Percentiles rank a stretch among this genome's conserved stretches.
phyloP scores from a whole-genome alignment of 805 yeast species.

The Saccharomycopsis sp. region DNA sequence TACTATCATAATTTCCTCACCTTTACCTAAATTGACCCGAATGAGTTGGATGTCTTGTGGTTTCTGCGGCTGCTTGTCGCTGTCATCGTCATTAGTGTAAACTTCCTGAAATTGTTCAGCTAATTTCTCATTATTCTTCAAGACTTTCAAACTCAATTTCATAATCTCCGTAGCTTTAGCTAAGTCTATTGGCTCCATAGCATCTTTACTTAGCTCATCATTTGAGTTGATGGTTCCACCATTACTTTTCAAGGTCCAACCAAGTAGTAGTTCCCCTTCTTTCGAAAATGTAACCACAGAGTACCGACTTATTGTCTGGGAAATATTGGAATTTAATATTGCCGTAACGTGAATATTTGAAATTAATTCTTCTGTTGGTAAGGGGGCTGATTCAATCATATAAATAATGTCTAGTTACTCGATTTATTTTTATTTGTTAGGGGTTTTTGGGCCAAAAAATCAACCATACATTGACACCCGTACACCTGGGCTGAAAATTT shows the following conservation, averaged over 20 bases:
- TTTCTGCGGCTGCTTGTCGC: neutral
- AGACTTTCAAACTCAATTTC: neutral
- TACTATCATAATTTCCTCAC: slow-evolving; percentile 12
- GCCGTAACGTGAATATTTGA: slow-evolving; percentile 10
- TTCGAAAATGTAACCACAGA: slow-evolving; percentile 4
- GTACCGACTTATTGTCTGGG: neutral
- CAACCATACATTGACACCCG: too few relatives aligned
- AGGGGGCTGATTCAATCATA: too few relatives aligned
- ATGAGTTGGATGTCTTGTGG: slow-evolving; percentile 1
- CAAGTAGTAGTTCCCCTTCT: slow-evolving; percentile 7
- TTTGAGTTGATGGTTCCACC: slow-evolving; percentile 1
- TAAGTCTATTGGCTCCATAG: neutral
- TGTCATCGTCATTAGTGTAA: neutral
- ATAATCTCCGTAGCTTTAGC: neutral
- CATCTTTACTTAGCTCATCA: too few relatives aligned
- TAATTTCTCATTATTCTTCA: slow-evolving; percentile 1
- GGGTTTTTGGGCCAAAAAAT: too few relatives aligned
- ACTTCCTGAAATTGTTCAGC: neutral
- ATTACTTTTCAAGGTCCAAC: slow-evolving; percentile 9
- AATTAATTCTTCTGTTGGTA: slow-evolving; percentile 11
- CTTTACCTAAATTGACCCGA: slow-evolving; percentile 1
- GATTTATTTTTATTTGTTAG: too few relatives aligned
- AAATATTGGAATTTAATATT: slow-evolving; percentile 8
- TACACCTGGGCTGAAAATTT: neutral
- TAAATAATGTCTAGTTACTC: too few relatives aligned